Base-by-base conservation (phyloP, 805 yeast species). In the Suhomyces faveliae region DNA sequence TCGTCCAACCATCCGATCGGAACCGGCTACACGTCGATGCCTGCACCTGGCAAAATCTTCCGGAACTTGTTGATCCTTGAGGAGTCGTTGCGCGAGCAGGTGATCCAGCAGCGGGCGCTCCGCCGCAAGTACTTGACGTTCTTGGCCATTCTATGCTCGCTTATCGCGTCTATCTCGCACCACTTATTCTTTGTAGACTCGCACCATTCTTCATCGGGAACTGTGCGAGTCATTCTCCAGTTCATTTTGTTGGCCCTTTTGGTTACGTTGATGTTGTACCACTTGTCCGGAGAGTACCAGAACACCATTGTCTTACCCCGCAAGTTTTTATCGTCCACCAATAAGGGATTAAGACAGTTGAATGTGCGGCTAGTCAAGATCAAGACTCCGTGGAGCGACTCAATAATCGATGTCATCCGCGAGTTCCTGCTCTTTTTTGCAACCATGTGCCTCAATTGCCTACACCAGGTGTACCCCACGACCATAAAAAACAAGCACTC, bases 251-350 rank as follows among this genome's bases (percentile, higher is more conserved):
- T 85, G 13, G 83, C 85, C 44, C 76, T 81, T 15, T 55, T 79
- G 23, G 81, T 91, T 15, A 87, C 96, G 0, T 67, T 90, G 47
- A 76, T 82, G 21, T 71, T 92, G 38, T 92, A 89, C 66, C 90
- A 87, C 59, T 66, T 92, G 29, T 85, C 96, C 20, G 99, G 99
- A 0, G 94, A 90, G 67, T 94, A 92, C 65, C 80, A 80, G 49
- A 80, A 94, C 51, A 89, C 96, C 0, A 87, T 92, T 46, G 85
- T 87, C 12, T 71, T 83, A 37, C 96, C 97, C 1, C 78, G 96
- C 51, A 77, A 81, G 60, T 92, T 90, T 61, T 70, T 94, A 47
- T 71, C 83, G 1, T 80, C 85, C n/a, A 83, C 97, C 6, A 94
- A 94, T 65, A 89, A 89, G 62, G 97, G 97, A 0, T 70, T 92